These are phyloP conservation scores for Rhizophlyctis rosea DNA, from an alignment of 192 early-diverging fungal genomes.

Conservation along the genomic window DNA sequence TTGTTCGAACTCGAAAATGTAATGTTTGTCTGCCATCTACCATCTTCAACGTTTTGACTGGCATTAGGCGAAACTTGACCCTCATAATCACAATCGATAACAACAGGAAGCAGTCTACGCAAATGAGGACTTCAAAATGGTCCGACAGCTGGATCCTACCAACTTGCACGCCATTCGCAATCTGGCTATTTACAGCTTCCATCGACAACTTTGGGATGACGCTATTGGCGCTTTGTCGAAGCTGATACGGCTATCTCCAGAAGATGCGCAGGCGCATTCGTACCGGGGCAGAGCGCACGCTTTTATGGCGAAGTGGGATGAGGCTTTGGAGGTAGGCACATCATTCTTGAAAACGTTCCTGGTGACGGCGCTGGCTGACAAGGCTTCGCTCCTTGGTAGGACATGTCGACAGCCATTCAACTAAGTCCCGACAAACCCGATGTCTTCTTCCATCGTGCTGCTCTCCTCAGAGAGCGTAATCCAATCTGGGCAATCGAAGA, in stretches of 20 bases:
- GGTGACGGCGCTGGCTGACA: not conserved
- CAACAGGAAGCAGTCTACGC: conserved; percentile 51
- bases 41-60: too few relatives aligned
- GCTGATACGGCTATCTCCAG: conserved; percentile 37
- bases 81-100: too few relatives aligned
- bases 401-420: conserved; percentile 44
- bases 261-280: conserved; percentile 36
- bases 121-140: conserved; percentile 53
- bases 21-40: not conserved
- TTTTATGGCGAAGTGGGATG: conserved; percentile 40
- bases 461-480: conserved; percentile 43
- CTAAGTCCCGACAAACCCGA: conserved; percentile 39
- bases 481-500: conserved; percentile 47
- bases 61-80: too few relatives aligned
- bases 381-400: conserved; percentile 9
- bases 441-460: conserved; percentile 46
- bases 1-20: conserved; percentile 52
- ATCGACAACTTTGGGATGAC: conserved; percentile 50
- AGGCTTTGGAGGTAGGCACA: conserved; percentile 32
- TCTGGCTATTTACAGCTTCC: conserved; percentile 48
- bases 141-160: conserved; percentile 46
- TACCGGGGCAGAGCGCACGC: conserved; percentile 44
- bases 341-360: conserved; percentile 1
- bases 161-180: conserved; percentile 51
- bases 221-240: conserved; percentile 43